A percentile compares a stretch with the other conserved stretches of the same genome.
phyloP scores from a whole-genome alignment of 2,329 filamentous ascomycete genomes.

The Trichoderma harzianum region DNA sequence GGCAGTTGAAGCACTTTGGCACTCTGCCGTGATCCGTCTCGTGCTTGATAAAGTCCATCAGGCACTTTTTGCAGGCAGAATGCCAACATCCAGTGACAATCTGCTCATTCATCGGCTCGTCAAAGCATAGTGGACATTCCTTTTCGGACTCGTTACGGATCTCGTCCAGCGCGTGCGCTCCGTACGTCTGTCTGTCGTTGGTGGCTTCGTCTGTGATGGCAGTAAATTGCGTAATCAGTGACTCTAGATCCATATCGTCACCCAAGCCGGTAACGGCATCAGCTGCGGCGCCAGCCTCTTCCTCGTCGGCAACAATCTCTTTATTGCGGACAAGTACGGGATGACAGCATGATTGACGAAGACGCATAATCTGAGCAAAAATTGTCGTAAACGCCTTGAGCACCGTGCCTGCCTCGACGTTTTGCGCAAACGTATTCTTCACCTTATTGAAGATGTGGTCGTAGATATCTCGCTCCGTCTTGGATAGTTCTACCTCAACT shows the following conservation, averaged over 20 bases:
- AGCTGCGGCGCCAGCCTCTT: constrained; percentile 69
- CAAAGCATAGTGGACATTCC: constrained; percentile 91
- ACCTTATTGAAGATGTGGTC: constrained; percentile 83
- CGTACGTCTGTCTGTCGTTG: constrained; percentile 63
- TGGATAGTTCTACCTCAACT: constrained; percentile 79
- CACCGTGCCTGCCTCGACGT: constrained; percentile 85
- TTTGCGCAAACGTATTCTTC: constrained; percentile 79
- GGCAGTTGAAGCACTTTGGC: constrained; percentile 87
- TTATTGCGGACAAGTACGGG: constrained; percentile 85
- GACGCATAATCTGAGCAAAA: constrained; percentile 89
- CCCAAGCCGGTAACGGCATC: constrained; percentile 78
- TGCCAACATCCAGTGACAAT: constrained; percentile 97
- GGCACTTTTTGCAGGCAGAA: constrained; percentile 88
- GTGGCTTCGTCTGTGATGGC: constrained; percentile 60
- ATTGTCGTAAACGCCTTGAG: constrained; percentile 96
- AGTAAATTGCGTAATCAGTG: constrained; percentile 81
- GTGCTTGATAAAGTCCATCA: constrained; percentile 87
- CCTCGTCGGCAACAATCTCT: constrained; percentile 80
- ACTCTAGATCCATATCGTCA: constrained; percentile 93
- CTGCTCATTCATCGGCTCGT: constrained; percentile 94
- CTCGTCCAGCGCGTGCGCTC: constrained; percentile 81
- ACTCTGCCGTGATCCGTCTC: constrained; percentile 72
- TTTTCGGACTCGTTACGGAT: constrained; percentile 85
- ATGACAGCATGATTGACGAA: constrained; percentile 93
- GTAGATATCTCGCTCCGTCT: constrained; percentile 85